Percentiles rank a stretch among this genome's conserved stretches.
Conservation (phyloP, 768 basidiomycete species). For the Psilocybe azurescens region DNA sequence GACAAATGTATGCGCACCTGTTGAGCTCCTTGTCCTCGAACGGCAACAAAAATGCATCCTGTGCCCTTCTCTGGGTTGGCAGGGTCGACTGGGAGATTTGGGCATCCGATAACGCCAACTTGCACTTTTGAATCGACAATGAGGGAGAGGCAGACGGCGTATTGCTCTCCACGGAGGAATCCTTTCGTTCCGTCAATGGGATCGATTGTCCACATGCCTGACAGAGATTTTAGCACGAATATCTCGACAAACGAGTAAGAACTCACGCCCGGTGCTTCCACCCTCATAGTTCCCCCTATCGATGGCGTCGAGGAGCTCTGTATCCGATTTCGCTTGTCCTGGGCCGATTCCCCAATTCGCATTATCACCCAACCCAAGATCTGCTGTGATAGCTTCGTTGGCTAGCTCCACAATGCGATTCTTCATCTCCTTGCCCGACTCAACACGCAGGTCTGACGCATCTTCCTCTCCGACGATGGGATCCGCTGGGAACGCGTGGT, state of each 20-base stretch:
- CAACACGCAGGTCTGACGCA: constrained; percentile 69
- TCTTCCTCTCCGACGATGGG: constrained; percentile 96
- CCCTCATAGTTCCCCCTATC: constrained; percentile 83
- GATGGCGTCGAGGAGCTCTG: constrained; percentile 81
- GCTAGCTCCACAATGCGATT: constrained; percentile 81
- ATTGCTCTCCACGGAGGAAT: constrained; percentile 91
- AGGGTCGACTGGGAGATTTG: constrained; percentile 77
- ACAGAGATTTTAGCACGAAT: not conserved
- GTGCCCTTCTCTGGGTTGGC: constrained; percentile 58
- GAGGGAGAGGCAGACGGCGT: constrained; percentile 89
- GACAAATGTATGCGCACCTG: constrained; percentile 46
- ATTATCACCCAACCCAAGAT: constrained; percentile 60
- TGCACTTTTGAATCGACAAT: constrained; percentile 80
- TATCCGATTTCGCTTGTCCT: constrained; percentile 52
- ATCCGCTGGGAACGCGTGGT: constrained; percentile 80
- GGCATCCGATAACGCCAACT: constrained; percentile 90
- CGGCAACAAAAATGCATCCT: constrained; percentile 87
- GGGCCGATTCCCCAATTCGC: constrained; percentile 77
- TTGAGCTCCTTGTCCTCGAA: constrained; percentile 84
- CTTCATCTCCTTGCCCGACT: constrained; percentile 27
- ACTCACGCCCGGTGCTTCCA: constrained; percentile 75
- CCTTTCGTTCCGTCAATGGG: constrained; percentile 96
- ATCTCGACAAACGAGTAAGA: constrained; percentile 7
- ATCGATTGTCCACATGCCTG: constrained; percentile 88
- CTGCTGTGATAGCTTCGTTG: constrained; percentile 72